phyloP scores from a whole-genome alignment of 148 eudicot genomes.

The Agrostemma githago region DNA sequence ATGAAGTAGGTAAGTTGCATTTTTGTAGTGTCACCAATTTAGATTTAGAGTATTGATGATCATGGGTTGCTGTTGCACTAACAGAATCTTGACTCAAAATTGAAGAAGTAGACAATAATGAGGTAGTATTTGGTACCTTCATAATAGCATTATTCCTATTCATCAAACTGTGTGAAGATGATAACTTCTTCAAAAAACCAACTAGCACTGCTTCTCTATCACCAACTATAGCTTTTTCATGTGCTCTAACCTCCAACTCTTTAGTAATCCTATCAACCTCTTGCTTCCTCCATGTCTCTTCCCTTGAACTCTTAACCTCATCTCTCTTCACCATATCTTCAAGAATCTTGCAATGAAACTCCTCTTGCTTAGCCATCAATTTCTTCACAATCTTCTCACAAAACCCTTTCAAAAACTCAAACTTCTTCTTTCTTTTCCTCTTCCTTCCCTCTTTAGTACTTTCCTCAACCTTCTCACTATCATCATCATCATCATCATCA shows the following conservation, averaged over 20 bases:
- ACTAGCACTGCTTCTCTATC: constrained; percentile 62
- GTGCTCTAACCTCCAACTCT: constrained; percentile 58
- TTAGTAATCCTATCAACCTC: constrained; percentile 53
- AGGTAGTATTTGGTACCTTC: constrained; percentile 29
- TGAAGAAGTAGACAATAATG: constrained; percentile 24
- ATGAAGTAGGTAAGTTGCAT: constrained; percentile 24
- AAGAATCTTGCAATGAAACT: constrained; percentile 60
- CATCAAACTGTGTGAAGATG: constrained; percentile 6
- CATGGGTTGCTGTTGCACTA: constrained; percentile 20
- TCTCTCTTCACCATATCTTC: constrained; percentile 71
- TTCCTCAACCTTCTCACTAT: constrained; percentile 30
- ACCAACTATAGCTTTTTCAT: constrained; percentile 53
- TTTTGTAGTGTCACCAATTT: constrained; percentile 11
- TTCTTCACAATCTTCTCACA: constrained; percentile 58
- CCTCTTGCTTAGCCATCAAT: constrained; percentile 71
- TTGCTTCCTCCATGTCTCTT: constrained; percentile 77
- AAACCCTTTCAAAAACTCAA: constrained; percentile 58
- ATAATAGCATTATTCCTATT: constrained; percentile 16
- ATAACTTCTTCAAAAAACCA: constrained; percentile 52
- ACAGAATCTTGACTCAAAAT: constrained; percentile 29
- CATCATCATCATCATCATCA: constrained; percentile 16
- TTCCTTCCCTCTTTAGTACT: constrained; percentile 26
- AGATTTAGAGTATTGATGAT: constrained; percentile 28
- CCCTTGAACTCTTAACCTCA: constrained; percentile 54
- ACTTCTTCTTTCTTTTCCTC: constrained; percentile 52